These are phyloP conservation scores for Colletotrichum truncatum DNA, from an alignment of 2,329 filamentous ascomycete genomes.

Conservation along the genomic window DNA sequence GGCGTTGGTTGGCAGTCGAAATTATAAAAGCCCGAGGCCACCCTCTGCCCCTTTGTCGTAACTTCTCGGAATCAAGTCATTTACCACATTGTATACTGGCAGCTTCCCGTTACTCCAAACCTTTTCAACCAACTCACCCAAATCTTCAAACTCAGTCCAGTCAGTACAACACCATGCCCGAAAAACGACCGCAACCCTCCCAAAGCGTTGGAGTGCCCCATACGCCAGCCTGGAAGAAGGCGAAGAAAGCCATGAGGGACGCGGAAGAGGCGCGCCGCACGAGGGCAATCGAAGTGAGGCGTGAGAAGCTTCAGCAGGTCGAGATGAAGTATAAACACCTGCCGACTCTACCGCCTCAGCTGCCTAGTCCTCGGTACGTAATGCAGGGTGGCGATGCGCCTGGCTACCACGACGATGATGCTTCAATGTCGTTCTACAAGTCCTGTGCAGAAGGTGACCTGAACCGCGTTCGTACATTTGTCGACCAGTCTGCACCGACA, in stretches of 20 bases:
- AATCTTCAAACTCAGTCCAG: neutral
- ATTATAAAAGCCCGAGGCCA: no score
- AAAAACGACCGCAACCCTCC: neutral
- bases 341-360: neutral
- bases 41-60: no score
- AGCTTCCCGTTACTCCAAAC: neutral
- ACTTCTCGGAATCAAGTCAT: no score
- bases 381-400: neutral
- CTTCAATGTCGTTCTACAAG: neutral
- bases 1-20: no score
- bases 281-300: neutral
- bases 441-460: conserved; percentile 1
- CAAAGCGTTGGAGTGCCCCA: neutral
- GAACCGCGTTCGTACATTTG: neutral
- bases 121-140: neutral
- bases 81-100: no score
- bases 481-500: neutral
- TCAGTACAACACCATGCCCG: neutral
- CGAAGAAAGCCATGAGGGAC: neutral
- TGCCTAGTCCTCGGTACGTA: conserved; percentile 4
- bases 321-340: neutral
- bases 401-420: neutral
- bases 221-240: neutral
- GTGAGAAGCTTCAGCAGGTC: neutral
- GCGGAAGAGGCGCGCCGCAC: neutral